A percentile compares a stretch with the other conserved stretches of the same genome.
Evolutionary conservation across 805 yeast species (phyloP).

Genomic region (Sungouiella blattae): DNA sequence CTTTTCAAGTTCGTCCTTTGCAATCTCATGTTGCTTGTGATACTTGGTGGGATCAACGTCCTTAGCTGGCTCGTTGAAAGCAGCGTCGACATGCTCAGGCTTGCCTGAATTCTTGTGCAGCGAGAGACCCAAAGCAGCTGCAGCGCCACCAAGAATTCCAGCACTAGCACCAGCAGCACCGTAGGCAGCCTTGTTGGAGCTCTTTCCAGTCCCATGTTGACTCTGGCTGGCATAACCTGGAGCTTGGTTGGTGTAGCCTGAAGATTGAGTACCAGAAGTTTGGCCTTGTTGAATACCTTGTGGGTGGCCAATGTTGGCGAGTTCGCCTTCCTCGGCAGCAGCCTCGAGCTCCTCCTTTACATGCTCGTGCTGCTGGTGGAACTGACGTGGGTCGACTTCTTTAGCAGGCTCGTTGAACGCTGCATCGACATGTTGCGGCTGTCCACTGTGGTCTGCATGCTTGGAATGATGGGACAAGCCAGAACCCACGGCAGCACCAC

Average conservation of each 20-base stretch:
- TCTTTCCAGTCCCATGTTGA: no score
- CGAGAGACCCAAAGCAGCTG: no score
- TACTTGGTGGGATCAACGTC: constrained; percentile 9
- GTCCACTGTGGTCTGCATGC: constrained; percentile 4
- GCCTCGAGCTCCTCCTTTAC: constrained; percentile 7
- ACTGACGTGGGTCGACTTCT: constrained; percentile 8
- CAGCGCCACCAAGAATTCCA: no score
- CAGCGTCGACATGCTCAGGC: constrained; percentile 8
- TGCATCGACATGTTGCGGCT: constrained; percentile 4
- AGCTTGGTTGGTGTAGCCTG: no score
- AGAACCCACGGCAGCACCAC: constrained; percentile 2
- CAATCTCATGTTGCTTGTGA: constrained; percentile 8
- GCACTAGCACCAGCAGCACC: no score
- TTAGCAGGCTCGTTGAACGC: constrained; percentile 5
- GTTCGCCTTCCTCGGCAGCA: constrained; percentile 7
- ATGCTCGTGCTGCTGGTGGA: constrained; percentile 8
- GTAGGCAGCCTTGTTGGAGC: no score
- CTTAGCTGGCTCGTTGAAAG: constrained; percentile 5
- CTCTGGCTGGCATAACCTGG: no score
- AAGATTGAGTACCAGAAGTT: no score
- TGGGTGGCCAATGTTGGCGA: constrained; percentile 10
- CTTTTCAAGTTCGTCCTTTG: constrained; percentile 5
- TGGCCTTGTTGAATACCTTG: no score
- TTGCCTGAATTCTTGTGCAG: no score
- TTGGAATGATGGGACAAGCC: neutral